These are phyloP conservation scores for Bruguiera hainesii DNA, from an alignment of 441 rosid species.

Conservation along the genomic window DNA sequence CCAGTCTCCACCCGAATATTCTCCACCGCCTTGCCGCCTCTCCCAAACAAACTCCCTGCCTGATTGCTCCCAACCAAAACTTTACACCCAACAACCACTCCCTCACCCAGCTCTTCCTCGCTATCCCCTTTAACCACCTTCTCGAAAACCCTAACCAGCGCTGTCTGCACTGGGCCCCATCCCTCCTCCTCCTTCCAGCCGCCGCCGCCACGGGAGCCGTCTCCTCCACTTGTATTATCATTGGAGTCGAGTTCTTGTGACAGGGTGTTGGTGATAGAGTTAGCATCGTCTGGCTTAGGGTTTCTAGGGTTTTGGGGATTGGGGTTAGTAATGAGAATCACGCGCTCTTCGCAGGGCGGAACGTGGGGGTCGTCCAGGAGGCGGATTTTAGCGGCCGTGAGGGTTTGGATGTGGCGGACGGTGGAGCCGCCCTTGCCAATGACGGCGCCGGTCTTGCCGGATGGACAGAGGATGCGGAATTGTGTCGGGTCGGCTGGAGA, in stretches of 20 bases:
- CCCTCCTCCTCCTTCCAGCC: constrained; percentile 36
- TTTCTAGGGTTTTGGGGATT: background rate
- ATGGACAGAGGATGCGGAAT: constrained; percentile 63
- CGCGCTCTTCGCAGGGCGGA: constrained; percentile 56
- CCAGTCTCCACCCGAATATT: constrained; percentile 66
- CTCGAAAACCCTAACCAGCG: constrained; percentile 69
- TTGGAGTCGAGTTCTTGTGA: background rate
- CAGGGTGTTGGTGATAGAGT: background rate
- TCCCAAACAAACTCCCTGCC: constrained; percentile 69
- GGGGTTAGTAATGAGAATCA: constrained; percentile 50
- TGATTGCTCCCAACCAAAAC: constrained; percentile 60
- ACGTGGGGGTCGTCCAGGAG: constrained; percentile 56
- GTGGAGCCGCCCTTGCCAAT: constrained; percentile 72
- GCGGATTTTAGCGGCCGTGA: constrained; percentile 68
- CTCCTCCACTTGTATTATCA: constrained; percentile 2
- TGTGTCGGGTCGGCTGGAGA: constrained; percentile 27
- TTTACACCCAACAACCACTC: constrained; percentile 52
- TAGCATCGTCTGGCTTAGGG: background rate
- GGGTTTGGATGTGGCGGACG: constrained; percentile 65
- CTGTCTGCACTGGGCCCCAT: constrained; percentile 70
- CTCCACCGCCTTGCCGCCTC: constrained; percentile 74
- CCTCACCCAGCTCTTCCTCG: constrained; percentile 22
- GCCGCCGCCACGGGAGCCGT: constrained; percentile 9
- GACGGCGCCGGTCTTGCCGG: constrained; percentile 67
- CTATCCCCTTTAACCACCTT: constrained; percentile 58